Base-by-base conservation (phyloP, 2,329 filamentous ascomycete species). In the Cladosporium velox region DNA sequence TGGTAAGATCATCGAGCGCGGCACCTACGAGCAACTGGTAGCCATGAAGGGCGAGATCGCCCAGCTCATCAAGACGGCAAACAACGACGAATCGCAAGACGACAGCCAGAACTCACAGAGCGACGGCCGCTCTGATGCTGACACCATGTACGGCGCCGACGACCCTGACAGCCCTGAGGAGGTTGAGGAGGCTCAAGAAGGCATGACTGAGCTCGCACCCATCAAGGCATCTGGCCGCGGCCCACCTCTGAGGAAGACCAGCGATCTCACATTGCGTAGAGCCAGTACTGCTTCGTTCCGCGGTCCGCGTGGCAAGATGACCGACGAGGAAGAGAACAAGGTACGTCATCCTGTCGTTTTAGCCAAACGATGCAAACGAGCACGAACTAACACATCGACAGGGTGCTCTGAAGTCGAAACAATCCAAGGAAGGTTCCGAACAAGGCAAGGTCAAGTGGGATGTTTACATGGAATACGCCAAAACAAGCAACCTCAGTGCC, bases 381-480 rank as follows among this genome's bases (percentile, higher is more conserved):
- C 44, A 38, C 38, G 41, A 28, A 35, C 60, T 63, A 35, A 21
- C 30, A 28, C 28, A 8, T 8, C 26, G 66, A 8, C n/a, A 47
- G 41, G 70, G 70, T 47, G 70, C 68, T 12, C 52, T 90, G 73
- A 94, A 92, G 80, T 93, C 91, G 54, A 92, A 89, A 75, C 93
- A 97, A 78, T 85, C 84, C 65, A 96, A 97, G 79, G 95, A 99
- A 78, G 90, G 90, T 71, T 86, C 88, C 2, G 93, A 99, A 78
- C 93, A 99, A 80, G 95, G 95, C 74, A 97, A 98, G 77, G 95
- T 99, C 72, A 98, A 97, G 79, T 98, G 95, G 93, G 86, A 89
- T 70, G 94, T 99, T 32, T 99, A 99, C 76, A 83, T 84, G 21
- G 93, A 97, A 79, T 99, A 99, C 74, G 96, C 95, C 65, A 97